Evolutionary conservation across 768 basidiomycete species (phyloP).

Genomic region (Agaricus subrufescens): DNA sequence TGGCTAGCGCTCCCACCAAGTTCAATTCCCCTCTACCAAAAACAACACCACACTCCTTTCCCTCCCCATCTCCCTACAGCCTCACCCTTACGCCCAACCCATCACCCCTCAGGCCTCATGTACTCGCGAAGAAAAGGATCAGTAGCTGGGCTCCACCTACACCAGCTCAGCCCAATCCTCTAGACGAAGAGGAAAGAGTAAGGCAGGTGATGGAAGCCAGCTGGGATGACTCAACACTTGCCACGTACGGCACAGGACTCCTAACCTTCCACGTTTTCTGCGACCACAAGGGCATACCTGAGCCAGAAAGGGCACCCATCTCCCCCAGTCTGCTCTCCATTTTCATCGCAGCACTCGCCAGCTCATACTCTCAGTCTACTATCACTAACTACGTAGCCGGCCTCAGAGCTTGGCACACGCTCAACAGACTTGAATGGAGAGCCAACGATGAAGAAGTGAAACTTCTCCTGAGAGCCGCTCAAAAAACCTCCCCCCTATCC

Average conservation of each 20-base stretch:
- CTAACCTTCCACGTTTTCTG: constrained; percentile 31
- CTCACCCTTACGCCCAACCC: constrained; percentile 13
- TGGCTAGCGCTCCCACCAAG: neutral
- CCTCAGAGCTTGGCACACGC: constrained; percentile 29
- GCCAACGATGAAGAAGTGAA: constrained; percentile 5
- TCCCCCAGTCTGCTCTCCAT: constrained; percentile 17
- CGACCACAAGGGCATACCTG: constrained; percentile 19
- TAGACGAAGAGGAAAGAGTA: neutral
- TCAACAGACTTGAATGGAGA: constrained; percentile 19
- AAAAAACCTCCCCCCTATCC: constrained; percentile 9
- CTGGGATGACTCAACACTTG: constrained; percentile 21
- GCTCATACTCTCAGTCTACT: constrained; percentile 14
- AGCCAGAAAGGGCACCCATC: constrained; percentile 21
- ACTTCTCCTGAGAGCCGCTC: constrained; percentile 9
- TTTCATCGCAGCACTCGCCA: constrained; percentile 21
- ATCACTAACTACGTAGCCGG: constrained; percentile 19
- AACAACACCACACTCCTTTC: constrained; percentile 23
- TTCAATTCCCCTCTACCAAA: neutral
- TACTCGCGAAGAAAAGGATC: constrained; percentile 18
- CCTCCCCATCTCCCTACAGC: constrained; percentile 21
- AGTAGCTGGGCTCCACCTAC: constrained; percentile 16
- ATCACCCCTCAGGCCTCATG: constrained; percentile 20
- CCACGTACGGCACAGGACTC: constrained; percentile 27
- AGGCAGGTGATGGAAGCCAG: neutral
- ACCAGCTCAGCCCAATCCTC: neutral